Evolutionary conservation across 176 grass and related monocot genomes (phyloP).

Genomic region (Neostapfia colusana): DNA sequence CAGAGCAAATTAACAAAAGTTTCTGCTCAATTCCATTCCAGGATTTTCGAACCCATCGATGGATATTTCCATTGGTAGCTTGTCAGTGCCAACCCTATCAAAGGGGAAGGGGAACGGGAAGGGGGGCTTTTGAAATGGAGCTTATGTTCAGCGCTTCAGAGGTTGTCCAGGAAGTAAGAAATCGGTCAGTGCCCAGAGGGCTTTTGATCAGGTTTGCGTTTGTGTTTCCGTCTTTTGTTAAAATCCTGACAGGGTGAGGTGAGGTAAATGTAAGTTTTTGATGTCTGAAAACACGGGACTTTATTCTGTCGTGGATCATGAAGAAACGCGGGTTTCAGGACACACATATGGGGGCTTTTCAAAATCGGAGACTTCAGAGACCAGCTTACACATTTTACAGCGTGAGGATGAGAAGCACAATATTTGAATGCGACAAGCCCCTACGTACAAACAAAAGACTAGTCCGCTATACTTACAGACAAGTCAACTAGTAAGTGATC

Average conservation of each 20-base stretch:
- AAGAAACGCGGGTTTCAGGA: not conserved
- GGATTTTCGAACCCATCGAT: not conserved
- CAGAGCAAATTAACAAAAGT: not conserved
- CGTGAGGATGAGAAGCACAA: not conserved
- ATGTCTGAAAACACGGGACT: not conserved
- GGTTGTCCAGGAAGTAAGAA: no score
- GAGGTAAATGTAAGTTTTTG: not conserved
- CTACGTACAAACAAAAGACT: not conserved
- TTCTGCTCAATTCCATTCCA: not conserved
- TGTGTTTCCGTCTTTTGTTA: no score
- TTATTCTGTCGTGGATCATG: not conserved
- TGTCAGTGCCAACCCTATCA: not conserved
- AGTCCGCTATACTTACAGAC: not conserved
- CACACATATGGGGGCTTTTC: not conserved
- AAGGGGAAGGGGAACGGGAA: no score
- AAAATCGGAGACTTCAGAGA: not conserved
- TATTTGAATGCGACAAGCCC: not conserved
- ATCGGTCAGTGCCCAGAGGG: no score
- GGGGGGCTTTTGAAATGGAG: no score
- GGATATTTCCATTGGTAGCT: not conserved
- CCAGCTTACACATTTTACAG: slow-evolving; percentile 12
- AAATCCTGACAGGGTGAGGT: not conserved
- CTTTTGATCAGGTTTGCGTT: no score
- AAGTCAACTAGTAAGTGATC: not conserved
- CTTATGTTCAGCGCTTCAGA: no score